Evolutionary conservation across 805 yeast genomes (phyloP), one percentile per base, ranked within the genome.

Genomic region (Nakazawaea ernobii): DNA sequence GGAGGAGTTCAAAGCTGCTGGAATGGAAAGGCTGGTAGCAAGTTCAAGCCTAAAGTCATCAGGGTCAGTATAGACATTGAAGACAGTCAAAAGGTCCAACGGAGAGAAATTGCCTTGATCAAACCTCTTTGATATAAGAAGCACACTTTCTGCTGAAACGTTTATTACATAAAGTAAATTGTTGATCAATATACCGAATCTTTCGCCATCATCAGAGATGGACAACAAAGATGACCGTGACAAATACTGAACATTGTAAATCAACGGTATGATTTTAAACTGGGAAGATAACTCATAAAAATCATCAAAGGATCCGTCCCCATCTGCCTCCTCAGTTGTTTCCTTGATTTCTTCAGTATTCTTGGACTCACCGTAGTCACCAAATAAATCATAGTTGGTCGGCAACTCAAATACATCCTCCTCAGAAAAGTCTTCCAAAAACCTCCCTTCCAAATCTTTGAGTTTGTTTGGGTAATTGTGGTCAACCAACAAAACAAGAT

Each of bases 321-420:
- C 45, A 17, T 33, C 32, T 7, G 8, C 8, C 20, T 66, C 62
- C 45, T 66, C 70, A 63, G 66, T 63, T 37, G 59, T 66, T 1
- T 66, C 59, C 26, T 59, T 49, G 5, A 37, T 54, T 32, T 47
- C 50, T 13, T 41, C 55, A 44, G 48, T 36, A n/a, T 51, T 54
- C 4, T 52, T 62, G n/a, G 50, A 46, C 4, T 56, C 61, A 14
- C 54, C 59, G 33, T 52, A 55, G 13, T 55, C 57, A 14, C 43
- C 57, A 20, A 20, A 20, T 20, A 20, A 20, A 20, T 20, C 24
- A 20, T 20, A 5, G 39, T 63, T 70, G 8, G 48, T 59, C 8
- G 13, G 27, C n/a, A 8, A 33, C 8, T 39, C 42, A 11, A 26
- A 29, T 8, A 14, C 1, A 9, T 13, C 35, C 6, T 40, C 45